These are phyloP conservation scores for Heterobasidion annosum DNA, from an alignment of 1,284 basidiomycete genomes.

Conservation along the genomic window DNA sequence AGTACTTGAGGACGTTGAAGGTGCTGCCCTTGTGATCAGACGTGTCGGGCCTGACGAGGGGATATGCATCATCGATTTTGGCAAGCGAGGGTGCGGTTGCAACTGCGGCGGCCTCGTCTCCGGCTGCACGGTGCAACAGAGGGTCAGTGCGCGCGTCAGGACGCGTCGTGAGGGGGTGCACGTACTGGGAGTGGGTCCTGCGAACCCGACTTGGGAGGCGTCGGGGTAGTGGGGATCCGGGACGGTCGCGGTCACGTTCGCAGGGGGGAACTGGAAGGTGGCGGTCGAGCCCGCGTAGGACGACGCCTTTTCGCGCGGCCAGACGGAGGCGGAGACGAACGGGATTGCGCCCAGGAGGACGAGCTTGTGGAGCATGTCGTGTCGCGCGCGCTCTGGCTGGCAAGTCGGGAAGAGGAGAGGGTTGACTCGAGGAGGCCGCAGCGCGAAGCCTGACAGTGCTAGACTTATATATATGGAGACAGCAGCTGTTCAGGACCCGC, in stretches of 20 bases:
- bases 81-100: conserved; percentile 18
- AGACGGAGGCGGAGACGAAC: background rate
- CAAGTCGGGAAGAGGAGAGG: background rate
- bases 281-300: conserved; percentile 18
- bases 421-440: background rate
- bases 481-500: too few relatives aligned
- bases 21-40: conserved; percentile 5
- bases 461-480: too few relatives aligned
- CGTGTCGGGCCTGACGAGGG: conserved; percentile 15
- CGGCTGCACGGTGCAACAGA: conserved; percentile 4
- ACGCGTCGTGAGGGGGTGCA: background rate
- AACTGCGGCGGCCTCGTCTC: conserved; percentile 18
- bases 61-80: conserved; percentile 14
- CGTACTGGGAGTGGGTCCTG: conserved; percentile 21
- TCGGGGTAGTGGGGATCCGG: conserved; percentile 19
- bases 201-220: conserved; percentile 16
- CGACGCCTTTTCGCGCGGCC: conserved; percentile 6
- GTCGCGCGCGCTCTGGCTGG: background rate
- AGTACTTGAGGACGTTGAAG: conserved; percentile 23
- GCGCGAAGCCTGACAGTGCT: too few relatives aligned
- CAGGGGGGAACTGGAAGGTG: conserved; percentile 19
- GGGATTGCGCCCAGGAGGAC: background rate
- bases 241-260: conserved; percentile 14
- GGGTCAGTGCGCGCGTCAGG: background rate
- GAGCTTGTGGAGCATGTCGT: background rate